These are phyloP conservation scores for Magnolia changhungtana DNA, from an alignment of 164 flowering plant genomes.

Conservation along the genomic window DNA sequence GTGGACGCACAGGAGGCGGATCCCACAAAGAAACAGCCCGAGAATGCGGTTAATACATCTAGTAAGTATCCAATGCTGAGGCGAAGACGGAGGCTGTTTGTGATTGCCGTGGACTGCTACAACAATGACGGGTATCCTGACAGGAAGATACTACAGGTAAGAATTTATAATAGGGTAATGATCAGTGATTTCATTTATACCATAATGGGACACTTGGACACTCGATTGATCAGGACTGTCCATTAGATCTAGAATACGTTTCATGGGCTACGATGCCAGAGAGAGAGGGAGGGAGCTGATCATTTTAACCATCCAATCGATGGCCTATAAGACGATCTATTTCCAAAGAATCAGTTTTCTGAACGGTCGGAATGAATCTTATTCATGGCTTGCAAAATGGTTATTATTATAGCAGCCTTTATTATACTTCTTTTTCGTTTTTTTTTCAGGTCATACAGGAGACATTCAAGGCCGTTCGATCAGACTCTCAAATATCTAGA, in stretches of 20 bases:
- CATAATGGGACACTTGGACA: too few species aligned
- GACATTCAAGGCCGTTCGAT: conserved; percentile 54
- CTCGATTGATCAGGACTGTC: too few species aligned
- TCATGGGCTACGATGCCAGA: too few species aligned
- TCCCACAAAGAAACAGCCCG: conserved; percentile 34
- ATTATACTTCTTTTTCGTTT: too few species aligned
- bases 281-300: too few species aligned
- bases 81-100: conserved; percentile 54
- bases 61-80: conserved; percentile 71
- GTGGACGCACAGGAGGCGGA: conserved; percentile 30
- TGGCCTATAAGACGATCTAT: too few species aligned
- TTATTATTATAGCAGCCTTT: neutral
- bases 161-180: neutral
- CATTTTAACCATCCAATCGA: too few species aligned
- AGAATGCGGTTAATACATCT: conserved; percentile 29
- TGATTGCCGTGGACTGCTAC: conserved; percentile 81
- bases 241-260: too few species aligned
- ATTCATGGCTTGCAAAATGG: neutral
- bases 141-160: conserved; percentile 44
- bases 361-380: too few species aligned
- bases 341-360: too few species aligned
- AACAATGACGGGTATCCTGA: conserved; percentile 59
- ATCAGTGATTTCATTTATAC: too few species aligned
- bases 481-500: conserved; percentile 49
- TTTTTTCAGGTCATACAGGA: conserved; percentile 38